These are phyloP conservation scores for Nakataea oryzae DNA, from an alignment of 2,329 filamentous ascomycete species.

Conservation along the genomic window DNA sequence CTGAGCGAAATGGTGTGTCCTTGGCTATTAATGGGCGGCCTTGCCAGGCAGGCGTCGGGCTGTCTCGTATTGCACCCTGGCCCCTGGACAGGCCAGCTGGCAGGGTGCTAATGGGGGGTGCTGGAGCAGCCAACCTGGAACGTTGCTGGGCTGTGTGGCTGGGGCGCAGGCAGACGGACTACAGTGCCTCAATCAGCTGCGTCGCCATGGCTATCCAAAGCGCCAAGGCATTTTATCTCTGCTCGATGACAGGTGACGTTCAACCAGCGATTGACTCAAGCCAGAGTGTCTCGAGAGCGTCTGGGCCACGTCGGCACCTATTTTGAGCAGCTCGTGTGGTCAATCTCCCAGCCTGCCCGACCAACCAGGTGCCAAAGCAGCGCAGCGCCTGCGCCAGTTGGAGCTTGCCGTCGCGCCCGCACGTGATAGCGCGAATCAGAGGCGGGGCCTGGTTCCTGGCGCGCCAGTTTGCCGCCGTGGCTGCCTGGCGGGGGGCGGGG, in stretches of 20 bases:
- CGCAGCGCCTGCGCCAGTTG: no score
- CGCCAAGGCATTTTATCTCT: no score
- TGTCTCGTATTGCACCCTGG: background rate
- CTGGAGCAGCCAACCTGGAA: background rate
- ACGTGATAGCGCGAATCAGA: background rate
- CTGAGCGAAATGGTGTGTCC: background rate
- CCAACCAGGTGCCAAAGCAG: background rate
- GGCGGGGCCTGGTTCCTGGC: background rate
- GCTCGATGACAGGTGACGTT: no score
- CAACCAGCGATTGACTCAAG: no score
- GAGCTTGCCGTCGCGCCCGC: no score
- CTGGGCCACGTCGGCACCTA: background rate
- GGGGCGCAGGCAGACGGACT: background rate
- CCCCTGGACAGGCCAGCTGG: background rate
- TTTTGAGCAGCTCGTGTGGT: background rate
- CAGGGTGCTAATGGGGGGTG: background rate
- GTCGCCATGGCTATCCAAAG: no score
- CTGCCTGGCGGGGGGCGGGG: conserved; percentile 1
- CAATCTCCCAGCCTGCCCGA: no score
- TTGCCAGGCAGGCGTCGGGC: background rate
- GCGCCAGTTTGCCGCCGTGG: background rate
- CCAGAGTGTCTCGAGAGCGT: background rate
- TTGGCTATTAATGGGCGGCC: background rate
- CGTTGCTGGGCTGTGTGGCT: background rate
- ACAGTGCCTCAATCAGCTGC: no score